Conservation (phyloP, 2,329 filamentous ascomycete genomes). For the Lasiodiplodia citricola region DNA sequence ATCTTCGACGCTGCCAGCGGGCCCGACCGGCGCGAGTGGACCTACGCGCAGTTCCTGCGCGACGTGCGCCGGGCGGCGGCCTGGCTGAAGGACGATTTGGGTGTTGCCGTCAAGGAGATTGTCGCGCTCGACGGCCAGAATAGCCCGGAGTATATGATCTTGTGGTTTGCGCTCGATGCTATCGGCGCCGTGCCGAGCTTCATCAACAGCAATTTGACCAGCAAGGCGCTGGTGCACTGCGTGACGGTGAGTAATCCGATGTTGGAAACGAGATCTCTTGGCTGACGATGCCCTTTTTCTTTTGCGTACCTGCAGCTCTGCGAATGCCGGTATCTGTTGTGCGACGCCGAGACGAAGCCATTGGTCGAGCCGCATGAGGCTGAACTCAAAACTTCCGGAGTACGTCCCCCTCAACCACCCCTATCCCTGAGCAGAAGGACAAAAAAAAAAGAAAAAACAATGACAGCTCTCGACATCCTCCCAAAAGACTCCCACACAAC, state of each 20-base stretch:
- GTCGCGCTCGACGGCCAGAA: slow-evolving; percentile 72
- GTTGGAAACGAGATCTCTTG: neutral
- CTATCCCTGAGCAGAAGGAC: slow-evolving; percentile 67
- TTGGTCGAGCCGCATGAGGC: slow-evolving; percentile 29
- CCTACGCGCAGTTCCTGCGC: slow-evolving; percentile 44
- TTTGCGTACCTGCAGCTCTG: slow-evolving; percentile 29
- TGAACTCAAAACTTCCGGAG: slow-evolving; percentile 41
- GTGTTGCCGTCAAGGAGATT: slow-evolving; percentile 64
- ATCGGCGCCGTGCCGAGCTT: slow-evolving; percentile 72
- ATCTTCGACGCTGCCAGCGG: slow-evolving; percentile 43
- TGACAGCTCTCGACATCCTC: neutral
- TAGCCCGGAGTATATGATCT: slow-evolving; percentile 70
- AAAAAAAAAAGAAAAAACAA: slow-evolving; percentile 47
- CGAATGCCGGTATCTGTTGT: slow-evolving; percentile 56
- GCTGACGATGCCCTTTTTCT: neutral
- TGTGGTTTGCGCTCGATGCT: slow-evolving; percentile 68
- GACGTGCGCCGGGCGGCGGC: slow-evolving; percentile 7
- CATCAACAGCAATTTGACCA: slow-evolving; percentile 72
- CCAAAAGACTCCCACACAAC: slow-evolving; percentile 31
- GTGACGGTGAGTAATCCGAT: slow-evolving; percentile 38
- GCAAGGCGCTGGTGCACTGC: slow-evolving; percentile 69
- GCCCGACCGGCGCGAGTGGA: slow-evolving; percentile 44
- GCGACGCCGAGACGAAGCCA: slow-evolving; percentile 38
- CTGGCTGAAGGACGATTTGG: slow-evolving; percentile 47
- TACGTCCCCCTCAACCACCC: slow-evolving; percentile 49